Percentiles rank a stretch among this genome's conserved stretches.
Evolutionary conservation across 2,329 filamentous ascomycete genomes (phyloP).

Genomic region (Colletotrichum simmondsii): DNA sequence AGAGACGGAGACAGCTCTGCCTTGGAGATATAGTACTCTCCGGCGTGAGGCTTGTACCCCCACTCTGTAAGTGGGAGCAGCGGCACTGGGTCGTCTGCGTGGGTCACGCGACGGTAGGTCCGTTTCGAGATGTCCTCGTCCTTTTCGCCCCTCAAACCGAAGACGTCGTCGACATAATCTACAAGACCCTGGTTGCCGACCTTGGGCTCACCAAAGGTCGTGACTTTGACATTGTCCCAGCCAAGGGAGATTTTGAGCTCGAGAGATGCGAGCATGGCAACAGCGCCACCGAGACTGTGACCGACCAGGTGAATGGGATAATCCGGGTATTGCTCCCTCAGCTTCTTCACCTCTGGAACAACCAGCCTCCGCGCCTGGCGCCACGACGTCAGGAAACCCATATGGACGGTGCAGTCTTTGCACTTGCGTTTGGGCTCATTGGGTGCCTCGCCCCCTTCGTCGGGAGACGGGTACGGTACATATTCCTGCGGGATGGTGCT

Average conservation of each 20-base stretch:
- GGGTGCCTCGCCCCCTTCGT: constrained; percentile 49
- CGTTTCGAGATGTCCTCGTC: constrained; percentile 45
- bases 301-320: constrained; percentile 85
- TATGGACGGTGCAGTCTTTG: constrained; percentile 90
- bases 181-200: constrained; percentile 69
- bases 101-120: constrained; percentile 82
- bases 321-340: constrained; percentile 71
- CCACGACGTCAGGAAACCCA: constrained; percentile 91
- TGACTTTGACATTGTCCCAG: constrained; percentile 79
- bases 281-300: constrained; percentile 91
- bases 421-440: constrained; percentile 67
- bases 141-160: constrained; percentile 51
- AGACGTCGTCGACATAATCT: constrained; percentile 64
- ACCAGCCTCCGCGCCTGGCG: constrained; percentile 76
- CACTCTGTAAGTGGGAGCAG: constrained; percentile 87
- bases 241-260: constrained; percentile 80
- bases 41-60: constrained; percentile 86
- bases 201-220: constrained; percentile 91
- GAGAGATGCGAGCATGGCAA: constrained; percentile 86
- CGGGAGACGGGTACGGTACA: constrained; percentile 80
- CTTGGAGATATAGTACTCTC: constrained; percentile 88
- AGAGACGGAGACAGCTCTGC: constrained; percentile 73
- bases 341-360: constrained; percentile 71
- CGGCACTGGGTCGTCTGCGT: constrained; percentile 88
- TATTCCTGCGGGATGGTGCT: constrained; percentile 92